Conservation (phyloP, 352 stramenopile species). For the Phytophthora aleatoria region DNA sequence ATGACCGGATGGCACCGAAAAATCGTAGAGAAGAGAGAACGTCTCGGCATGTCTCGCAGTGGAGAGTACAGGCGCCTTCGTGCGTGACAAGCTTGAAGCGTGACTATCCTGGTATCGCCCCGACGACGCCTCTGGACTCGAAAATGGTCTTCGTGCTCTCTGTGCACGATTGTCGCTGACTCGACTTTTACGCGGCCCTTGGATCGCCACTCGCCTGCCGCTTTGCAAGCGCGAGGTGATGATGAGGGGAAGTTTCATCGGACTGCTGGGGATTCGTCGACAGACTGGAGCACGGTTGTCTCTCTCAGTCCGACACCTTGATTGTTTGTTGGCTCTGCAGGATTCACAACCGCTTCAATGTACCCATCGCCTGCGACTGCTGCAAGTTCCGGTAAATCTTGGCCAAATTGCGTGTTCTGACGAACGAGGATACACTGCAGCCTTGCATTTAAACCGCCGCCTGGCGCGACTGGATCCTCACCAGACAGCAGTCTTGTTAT, state of each 20-base stretch:
- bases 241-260: background rate
- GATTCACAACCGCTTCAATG: conserved; percentile 19
- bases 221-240: too few species aligned
- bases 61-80: conserved; percentile 22
- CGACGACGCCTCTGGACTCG: background rate
- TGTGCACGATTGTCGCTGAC: background rate
- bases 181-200: too few species aligned
- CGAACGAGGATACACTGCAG: conserved; percentile 11
- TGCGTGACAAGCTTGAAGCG: conserved; percentile 11
- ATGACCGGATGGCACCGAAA: background rate
- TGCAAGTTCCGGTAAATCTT: conserved; percentile 12
- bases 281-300: background rate
- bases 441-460: background rate
- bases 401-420: conserved; percentile 13
- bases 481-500: background rate
- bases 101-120: conserved; percentile 22
- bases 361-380: conserved; percentile 25
- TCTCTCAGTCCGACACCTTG: conserved; percentile 17
- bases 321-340: background rate
- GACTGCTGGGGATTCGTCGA: conserved; percentile 3
- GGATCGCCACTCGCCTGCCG: too few species aligned
- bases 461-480: background rate
- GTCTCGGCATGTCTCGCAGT: conserved; percentile 21
- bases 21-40: background rate
- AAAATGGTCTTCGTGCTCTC: conserved; percentile 3